Evolutionary conservation across 192 early-diverging fungal species (phyloP).

Genomic region (Backusella circina): DNA sequence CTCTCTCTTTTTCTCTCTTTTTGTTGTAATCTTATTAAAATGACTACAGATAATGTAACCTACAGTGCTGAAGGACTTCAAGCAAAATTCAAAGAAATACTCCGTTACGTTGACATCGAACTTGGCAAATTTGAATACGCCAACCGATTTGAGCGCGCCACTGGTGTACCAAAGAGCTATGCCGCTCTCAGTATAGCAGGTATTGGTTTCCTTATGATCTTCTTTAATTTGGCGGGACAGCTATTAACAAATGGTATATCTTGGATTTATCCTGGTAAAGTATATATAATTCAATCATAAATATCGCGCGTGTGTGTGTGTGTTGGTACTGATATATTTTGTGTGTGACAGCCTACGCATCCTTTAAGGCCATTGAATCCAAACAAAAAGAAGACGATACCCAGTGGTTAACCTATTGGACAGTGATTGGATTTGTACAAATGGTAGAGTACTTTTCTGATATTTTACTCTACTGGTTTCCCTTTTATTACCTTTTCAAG

Average conservation of each 20-base stretch:
- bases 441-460: slow-evolving; percentile 90
- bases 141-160: slow-evolving; percentile 65
- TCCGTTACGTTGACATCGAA: slow-evolving; percentile 59
- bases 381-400: slow-evolving; percentile 73
- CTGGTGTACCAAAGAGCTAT: slow-evolving; percentile 86
- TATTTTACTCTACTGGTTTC: slow-evolving; percentile 87
- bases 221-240: slow-evolving; percentile 82
- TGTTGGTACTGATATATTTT: background rate
- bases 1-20: slow-evolving; percentile 1
- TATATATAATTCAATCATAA: background rate
- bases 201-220: slow-evolving; percentile 71
- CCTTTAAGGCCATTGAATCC: slow-evolving; percentile 92
- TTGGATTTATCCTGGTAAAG: slow-evolving; percentile 26
- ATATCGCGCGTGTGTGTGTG: too few species aligned
- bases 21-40: too few species aligned
- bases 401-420: slow-evolving; percentile 95
- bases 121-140: slow-evolving; percentile 66
- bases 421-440: slow-evolving; percentile 88
- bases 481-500: slow-evolving; percentile 95
- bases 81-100: slow-evolving; percentile 4
- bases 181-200: slow-evolving; percentile 58
- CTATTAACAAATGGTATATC: slow-evolving; percentile 64
- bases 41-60: slow-evolving; percentile 17
- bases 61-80: slow-evolving; percentile 24
- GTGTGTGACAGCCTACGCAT: slow-evolving; percentile 63